phyloP scores from a whole-genome alignment of 2,329 filamentous ascomycete species.

The Bisporella sp. region DNA sequence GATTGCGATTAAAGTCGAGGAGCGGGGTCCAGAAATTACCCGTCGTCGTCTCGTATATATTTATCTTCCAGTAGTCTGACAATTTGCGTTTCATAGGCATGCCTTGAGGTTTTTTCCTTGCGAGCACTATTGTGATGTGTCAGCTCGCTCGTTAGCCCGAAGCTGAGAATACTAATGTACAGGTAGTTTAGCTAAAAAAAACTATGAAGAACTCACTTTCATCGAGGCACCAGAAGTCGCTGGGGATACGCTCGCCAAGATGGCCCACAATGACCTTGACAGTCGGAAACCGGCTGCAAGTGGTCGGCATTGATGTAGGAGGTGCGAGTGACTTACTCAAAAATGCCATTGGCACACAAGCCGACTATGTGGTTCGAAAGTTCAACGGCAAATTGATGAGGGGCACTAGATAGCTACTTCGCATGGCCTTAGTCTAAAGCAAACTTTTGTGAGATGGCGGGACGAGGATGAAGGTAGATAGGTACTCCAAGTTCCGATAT shows the following conservation, averaged over 20 bases:
- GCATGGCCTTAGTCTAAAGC: background rate
- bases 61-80: constrained; percentile 45
- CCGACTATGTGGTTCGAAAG: background rate
- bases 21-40: constrained; percentile 49
- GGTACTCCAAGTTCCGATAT: background rate
- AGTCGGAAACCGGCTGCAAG: background rate
- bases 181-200: too few relatives aligned
- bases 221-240: background rate
- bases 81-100: background rate
- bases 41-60: constrained; percentile 63
- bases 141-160: too few relatives aligned
- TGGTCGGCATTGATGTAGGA: too few relatives aligned
- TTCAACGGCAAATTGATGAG: background rate
- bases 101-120: background rate
- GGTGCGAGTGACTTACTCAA: too few relatives aligned
- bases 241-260: background rate
- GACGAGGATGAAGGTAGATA: background rate
- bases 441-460: background rate
- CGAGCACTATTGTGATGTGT: too few relatives aligned
- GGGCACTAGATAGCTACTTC: background rate
- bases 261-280: background rate
- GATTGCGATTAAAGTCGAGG: background rate
- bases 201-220: too few relatives aligned
- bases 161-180: too few relatives aligned
- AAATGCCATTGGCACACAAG: background rate